A percentile compares a stretch with the other conserved stretches of the same genome.
These are phyloP conservation scores for Gyromitra esculenta DNA, from an alignment of 2,329 filamentous ascomycete species.

Conservation along the genomic window DNA sequence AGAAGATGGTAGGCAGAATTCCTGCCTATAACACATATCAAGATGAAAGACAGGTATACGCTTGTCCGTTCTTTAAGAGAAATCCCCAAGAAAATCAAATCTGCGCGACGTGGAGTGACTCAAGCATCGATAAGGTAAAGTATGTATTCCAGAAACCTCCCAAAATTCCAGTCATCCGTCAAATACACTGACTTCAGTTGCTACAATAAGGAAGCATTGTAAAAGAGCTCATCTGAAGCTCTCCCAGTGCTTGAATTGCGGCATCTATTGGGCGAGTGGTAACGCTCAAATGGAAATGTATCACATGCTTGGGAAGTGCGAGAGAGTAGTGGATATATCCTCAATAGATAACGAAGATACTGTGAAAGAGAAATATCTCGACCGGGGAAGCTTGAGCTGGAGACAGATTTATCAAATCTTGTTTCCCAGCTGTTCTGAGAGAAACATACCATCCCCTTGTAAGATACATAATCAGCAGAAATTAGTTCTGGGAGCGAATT, in stretches of 20 bases:
- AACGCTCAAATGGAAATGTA: slow-evolving; percentile 18
- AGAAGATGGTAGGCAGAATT: not conserved
- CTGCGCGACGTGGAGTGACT: slow-evolving; percentile 11
- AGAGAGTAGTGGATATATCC: slow-evolving; percentile 13
- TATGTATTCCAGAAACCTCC: not conserved
- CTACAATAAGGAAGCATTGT: slow-evolving; percentile 21
- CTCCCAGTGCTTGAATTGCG: slow-evolving; percentile 35
- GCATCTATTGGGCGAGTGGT: slow-evolving; percentile 14
- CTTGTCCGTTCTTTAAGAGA: slow-evolving; percentile 44
- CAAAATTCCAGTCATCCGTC: not conserved
- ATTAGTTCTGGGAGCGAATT: not conserved
- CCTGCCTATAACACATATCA: not conserved
- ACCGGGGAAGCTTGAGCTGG: slow-evolving; percentile 17
- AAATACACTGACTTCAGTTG: not conserved
- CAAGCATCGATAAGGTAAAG: slow-evolving; percentile 35
- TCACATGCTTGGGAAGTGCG: slow-evolving; percentile 1
- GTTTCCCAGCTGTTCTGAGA: slow-evolving; percentile 14
- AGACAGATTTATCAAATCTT: slow-evolving; percentile 35
- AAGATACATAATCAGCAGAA: not conserved
- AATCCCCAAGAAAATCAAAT: not conserved
- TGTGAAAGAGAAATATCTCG: slow-evolving; percentile 19
- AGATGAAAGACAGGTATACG: slow-evolving; percentile 8
- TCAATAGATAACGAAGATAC: slow-evolving; percentile 11
- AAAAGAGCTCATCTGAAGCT: slow-evolving; percentile 33
- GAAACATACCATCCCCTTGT: slow-evolving; percentile 35